Conservation (phyloP, 768 basidiomycete genomes). For the Leccinum aurantiacum region DNA sequence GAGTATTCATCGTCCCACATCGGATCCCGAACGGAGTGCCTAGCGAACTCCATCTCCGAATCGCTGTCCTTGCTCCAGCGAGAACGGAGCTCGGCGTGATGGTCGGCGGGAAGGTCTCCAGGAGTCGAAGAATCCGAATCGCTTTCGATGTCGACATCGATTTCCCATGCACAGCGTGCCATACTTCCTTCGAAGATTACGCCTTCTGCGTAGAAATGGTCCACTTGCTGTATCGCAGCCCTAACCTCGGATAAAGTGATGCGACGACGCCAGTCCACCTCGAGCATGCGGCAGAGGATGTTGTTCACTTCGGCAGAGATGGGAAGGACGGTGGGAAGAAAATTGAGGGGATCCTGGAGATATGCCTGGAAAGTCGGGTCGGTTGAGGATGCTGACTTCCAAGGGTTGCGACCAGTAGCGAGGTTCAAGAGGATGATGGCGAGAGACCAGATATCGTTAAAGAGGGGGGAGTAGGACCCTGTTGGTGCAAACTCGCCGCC, state of each 20-base stretch:
- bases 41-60: slow-evolving; percentile 35
- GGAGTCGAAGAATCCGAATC: slow-evolving; percentile 59
- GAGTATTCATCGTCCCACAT: slow-evolving; percentile 38
- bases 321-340: slow-evolving; percentile 84
- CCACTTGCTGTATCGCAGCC: slow-evolving; percentile 52
- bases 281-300: slow-evolving; percentile 71
- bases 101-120: slow-evolving; percentile 37
- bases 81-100: slow-evolving; percentile 45
- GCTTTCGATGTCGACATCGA: slow-evolving; percentile 62
- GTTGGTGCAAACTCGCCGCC: slow-evolving; percentile 61
- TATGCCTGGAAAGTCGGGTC: slow-evolving; percentile 93
- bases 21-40: slow-evolving; percentile 30
- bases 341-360: slow-evolving; percentile 68
- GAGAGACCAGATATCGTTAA: slow-evolving; percentile 95
- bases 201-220: slow-evolving; percentile 70
- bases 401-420: slow-evolving; percentile 91
- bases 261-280: slow-evolving; percentile 61
- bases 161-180: slow-evolving; percentile 77
- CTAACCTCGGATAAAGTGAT: slow-evolving; percentile 51
- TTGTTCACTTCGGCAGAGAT: slow-evolving; percentile 73
- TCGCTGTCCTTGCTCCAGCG: slow-evolving; percentile 58
- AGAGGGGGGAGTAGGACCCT: slow-evolving; percentile 77
- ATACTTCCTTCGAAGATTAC: slow-evolving; percentile 80
- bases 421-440: slow-evolving; percentile 97
- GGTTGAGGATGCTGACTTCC: slow-evolving; percentile 80